phyloP scores from a whole-genome alignment of 2,329 filamentous ascomycete genomes.

The Aspergillus thermomutatus region DNA sequence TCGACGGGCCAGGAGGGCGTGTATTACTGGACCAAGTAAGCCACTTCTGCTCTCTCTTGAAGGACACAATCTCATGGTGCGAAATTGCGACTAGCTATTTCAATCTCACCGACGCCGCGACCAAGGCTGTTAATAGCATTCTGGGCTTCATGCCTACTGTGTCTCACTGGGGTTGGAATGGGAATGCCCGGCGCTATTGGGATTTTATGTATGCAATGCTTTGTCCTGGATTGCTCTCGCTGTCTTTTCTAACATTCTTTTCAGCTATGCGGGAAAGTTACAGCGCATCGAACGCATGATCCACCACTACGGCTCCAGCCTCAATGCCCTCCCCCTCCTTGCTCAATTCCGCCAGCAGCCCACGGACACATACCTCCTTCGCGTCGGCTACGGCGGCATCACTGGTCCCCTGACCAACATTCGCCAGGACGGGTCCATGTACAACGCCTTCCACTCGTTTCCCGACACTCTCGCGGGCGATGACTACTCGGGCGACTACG shows the following conservation, averaged over 20 bases:
- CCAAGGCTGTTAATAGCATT: conserved; percentile 55
- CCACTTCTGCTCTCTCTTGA: background rate
- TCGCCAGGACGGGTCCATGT: conserved; percentile 52
- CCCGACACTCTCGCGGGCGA: conserved; percentile 57
- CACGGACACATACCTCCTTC: conserved; percentile 45
- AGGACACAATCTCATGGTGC: too few relatives aligned
- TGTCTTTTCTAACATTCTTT: background rate
- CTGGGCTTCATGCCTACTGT: conserved; percentile 57
- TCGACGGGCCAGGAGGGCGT: conserved; percentile 61
- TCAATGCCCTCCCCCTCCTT: conserved; percentile 56
- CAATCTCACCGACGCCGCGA: conserved; percentile 42
- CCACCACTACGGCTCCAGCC: conserved; percentile 60
- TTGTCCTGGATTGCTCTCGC: background rate
- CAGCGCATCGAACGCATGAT: conserved; percentile 48
- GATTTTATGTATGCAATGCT: conserved; percentile 45
- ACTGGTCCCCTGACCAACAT: conserved; percentile 56
- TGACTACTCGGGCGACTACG: conserved; percentile 57
- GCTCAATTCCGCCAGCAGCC: conserved; percentile 44
- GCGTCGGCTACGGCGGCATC: conserved; percentile 54
- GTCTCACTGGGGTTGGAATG: conserved; percentile 62
- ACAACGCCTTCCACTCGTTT: conserved; percentile 56
- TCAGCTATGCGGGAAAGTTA: conserved; percentile 41
- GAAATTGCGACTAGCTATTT: conserved; percentile 42
- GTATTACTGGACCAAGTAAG: conserved; percentile 55
- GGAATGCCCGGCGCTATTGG: conserved; percentile 60